phyloP scores from a whole-genome alignment of 176 grass and related monocot species.

The Secale cereale region DNA sequence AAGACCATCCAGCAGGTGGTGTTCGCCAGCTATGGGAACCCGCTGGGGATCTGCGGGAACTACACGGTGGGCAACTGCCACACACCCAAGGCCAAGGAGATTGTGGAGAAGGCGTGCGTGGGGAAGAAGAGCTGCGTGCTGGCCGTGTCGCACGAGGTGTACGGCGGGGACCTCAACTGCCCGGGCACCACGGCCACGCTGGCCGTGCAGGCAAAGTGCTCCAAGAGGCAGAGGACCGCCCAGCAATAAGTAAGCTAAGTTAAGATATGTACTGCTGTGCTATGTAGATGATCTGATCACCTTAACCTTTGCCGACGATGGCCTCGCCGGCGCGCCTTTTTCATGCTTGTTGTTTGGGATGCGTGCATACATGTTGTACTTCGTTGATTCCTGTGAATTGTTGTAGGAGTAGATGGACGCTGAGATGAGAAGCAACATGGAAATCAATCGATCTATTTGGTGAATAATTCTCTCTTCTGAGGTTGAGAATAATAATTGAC shows the following conservation, averaged over 20 bases:
- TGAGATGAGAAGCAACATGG: conserved; percentile 26
- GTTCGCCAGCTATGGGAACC: conserved; percentile 90
- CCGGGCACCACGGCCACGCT: conserved; percentile 64
- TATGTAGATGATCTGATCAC: neutral
- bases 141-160: conserved; percentile 40
- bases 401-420: conserved; percentile 17
- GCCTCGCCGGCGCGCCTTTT: neutral
- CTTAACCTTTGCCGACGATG: neutral
- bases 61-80: conserved; percentile 76
- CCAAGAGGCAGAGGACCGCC: conserved; percentile 38
- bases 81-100: conserved; percentile 34
- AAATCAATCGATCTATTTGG: neutral
- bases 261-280: neutral
- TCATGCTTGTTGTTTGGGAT: neutral
- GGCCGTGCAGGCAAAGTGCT: conserved; percentile 89
- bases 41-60: conserved; percentile 71
- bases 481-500: too few species aligned
- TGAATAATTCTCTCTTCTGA: neutral
- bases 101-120: conserved; percentile 70
- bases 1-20: conserved; percentile 70
- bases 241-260: conserved; percentile 29
- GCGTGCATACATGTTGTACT: conserved; percentile 21
- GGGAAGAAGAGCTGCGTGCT: conserved; percentile 58
- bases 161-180: conserved; percentile 63
- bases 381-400: neutral